phyloP scores from a whole-genome alignment of 106 monocot genomes.

The Amphibolis antarctica region DNA sequence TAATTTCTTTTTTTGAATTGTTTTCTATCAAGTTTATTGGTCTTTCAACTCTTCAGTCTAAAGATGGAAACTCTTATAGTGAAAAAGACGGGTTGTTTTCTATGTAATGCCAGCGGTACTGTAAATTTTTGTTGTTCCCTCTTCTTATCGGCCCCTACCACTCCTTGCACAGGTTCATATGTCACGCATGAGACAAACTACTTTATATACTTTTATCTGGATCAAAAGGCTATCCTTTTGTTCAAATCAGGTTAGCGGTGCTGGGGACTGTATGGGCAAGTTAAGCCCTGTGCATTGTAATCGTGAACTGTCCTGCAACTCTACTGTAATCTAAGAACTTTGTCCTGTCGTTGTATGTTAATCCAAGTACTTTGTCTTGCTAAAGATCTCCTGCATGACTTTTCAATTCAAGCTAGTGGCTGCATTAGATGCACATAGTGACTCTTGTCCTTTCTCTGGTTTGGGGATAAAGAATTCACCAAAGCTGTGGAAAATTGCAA shows the following conservation, averaged over 20 bases:
- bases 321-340: slow-evolving; percentile 3
- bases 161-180: slow-evolving; percentile 11
- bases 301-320: slow-evolving; percentile 4
- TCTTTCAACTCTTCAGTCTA: no score
- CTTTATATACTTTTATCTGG: slow-evolving; percentile 15
- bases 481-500: no score
- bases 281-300: neutral
- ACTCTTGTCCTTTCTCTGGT: no score
- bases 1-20: no score
- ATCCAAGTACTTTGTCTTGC: slow-evolving; percentile 4
- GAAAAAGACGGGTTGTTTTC: no score
- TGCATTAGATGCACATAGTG: no score
- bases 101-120: no score
- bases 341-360: no score
- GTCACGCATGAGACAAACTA: slow-evolving; percentile 19
- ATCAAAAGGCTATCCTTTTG: slow-evolving; percentile 13
- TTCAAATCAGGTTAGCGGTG: slow-evolving; percentile 14
- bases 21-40: no score
- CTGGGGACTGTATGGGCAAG: neutral
- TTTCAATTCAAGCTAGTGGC: neutral
- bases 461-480: no score
- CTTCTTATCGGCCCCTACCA: neutral
- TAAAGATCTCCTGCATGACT: slow-evolving; percentile 4
- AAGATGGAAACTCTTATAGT: no score
- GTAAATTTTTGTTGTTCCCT: no score